A percentile compares a stretch with the other conserved stretches of the same genome.
phyloP scores from a whole-genome alignment of 345 rosid genomes.

The Gossypium thurberi region DNA sequence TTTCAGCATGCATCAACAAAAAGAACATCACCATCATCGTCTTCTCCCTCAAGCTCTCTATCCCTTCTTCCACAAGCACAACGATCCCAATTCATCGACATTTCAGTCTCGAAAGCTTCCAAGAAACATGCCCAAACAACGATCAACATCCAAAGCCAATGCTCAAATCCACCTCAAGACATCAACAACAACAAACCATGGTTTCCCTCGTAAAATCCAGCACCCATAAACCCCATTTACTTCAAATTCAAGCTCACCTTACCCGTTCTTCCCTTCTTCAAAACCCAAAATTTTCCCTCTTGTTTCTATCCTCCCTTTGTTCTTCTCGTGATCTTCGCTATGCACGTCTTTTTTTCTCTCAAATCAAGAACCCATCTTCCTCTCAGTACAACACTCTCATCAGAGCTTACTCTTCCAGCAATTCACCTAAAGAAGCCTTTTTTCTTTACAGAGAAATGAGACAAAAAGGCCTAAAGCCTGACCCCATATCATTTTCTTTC shows the following conservation, averaged over 20 bases:
- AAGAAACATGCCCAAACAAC: slow-evolving; percentile 7
- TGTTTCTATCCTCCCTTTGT: slow-evolving; percentile 48
- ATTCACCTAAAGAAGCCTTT: slow-evolving; percentile 48
- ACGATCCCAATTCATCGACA: no score
- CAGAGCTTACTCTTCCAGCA: slow-evolving; percentile 49
- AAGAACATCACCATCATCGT: not conserved
- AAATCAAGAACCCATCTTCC: slow-evolving; percentile 37
- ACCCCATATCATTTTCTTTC: slow-evolving; percentile 54
- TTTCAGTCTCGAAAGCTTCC: not conserved
- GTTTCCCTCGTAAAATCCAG: slow-evolving; percentile 25
- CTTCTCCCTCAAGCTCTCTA: not conserved
- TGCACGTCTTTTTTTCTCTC: slow-evolving; percentile 46
- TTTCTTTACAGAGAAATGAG: slow-evolving; percentile 39
- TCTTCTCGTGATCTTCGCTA: slow-evolving; percentile 31
- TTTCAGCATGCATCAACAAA: not conserved
- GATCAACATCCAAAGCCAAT: slow-evolving; percentile 5
- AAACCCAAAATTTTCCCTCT: slow-evolving; percentile 41
- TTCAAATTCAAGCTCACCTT: slow-evolving; percentile 63
- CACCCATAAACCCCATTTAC: slow-evolving; percentile 41
- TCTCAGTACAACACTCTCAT: slow-evolving; percentile 62
- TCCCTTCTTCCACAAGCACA: not conserved
- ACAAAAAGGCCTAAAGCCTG: slow-evolving; percentile 25
- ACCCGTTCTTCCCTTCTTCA: slow-evolving; percentile 39
- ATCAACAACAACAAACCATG: not conserved
- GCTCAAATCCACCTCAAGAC: not conserved